phyloP scores from a whole-genome alignment of 164 flowering plant species.

The Platanus orientalis region DNA sequence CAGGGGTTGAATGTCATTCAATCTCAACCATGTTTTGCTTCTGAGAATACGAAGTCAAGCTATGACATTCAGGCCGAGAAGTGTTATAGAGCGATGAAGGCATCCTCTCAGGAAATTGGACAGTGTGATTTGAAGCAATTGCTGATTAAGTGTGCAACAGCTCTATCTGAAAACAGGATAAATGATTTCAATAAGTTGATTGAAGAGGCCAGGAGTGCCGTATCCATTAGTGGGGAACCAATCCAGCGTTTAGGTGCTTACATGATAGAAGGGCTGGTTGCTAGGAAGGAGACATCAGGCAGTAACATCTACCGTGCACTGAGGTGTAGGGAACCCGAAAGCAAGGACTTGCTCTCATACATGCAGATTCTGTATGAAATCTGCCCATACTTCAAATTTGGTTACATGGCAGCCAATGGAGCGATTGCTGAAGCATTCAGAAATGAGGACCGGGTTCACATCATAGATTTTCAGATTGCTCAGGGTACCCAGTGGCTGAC shows the following conservation, averaged over 20 bases:
- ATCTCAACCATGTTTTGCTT: constrained; percentile 26
- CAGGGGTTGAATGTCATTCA: constrained; percentile 21
- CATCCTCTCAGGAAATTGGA: constrained; percentile 25
- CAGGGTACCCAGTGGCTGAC: constrained; percentile 78
- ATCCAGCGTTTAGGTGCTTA: constrained; percentile 72
- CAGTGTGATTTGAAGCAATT: constrained; percentile 42
- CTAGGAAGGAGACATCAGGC: constrained; percentile 54
- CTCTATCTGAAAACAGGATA: constrained; percentile 50
- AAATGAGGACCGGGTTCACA: constrained; percentile 60
- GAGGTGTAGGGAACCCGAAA: constrained; percentile 51
- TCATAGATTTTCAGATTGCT: no score
- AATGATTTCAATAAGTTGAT: constrained; percentile 43
- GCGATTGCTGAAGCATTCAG: constrained; percentile 79
- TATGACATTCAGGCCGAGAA: constrained; percentile 31
- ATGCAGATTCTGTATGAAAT: constrained; percentile 70
- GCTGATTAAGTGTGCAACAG: constrained; percentile 63
- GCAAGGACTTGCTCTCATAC: constrained; percentile 66
- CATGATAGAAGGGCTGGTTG: constrained; percentile 59
- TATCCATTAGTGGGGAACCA: constrained; percentile 60
- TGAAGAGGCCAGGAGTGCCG: constrained; percentile 40
- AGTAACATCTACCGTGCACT: constrained; percentile 48
- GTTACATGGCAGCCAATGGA: constrained; percentile 88
- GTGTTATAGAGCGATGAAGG: constrained; percentile 32
- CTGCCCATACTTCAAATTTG: constrained; percentile 81
- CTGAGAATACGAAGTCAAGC: constrained; percentile 20